These are phyloP conservation scores for Termitomyces sp. DNA, from an alignment of 768 basidiomycete genomes.

Conservation along the genomic window DNA sequence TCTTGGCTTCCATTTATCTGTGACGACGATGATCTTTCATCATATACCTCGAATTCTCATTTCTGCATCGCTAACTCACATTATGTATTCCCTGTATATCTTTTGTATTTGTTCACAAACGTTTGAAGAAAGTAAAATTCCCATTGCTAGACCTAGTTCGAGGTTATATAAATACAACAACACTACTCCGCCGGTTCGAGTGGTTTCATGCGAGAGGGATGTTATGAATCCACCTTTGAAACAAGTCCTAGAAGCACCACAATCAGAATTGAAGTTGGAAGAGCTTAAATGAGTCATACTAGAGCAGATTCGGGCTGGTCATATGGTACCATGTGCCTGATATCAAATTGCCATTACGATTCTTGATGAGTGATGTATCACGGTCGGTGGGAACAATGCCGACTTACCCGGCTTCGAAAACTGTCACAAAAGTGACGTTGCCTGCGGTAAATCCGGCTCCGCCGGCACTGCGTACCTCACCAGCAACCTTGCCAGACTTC, in stretches of 20 bases:
- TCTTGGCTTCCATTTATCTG: not conserved
- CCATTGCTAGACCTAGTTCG: not conserved
- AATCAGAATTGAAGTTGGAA: not conserved
- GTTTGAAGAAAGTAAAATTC: not conserved
- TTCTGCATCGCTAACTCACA: not conserved
- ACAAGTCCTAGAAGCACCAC: conserved; percentile 39
- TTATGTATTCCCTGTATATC: not conserved
- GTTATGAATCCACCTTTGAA: conserved; percentile 54
- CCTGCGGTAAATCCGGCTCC: conserved; percentile 61
- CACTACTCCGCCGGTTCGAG: not conserved
- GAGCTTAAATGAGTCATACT: conserved; percentile 34
- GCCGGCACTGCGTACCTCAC: conserved; percentile 67
- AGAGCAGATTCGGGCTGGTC: conserved; percentile 87
- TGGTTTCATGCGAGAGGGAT: conserved; percentile 32
- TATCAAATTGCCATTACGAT: conserved; percentile 2
- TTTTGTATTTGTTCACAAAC: not conserved
- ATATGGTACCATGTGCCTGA: conserved; percentile 83
- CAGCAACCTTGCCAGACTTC: conserved; percentile 48
- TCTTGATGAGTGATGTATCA: not conserved
- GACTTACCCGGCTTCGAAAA: conserved; percentile 76
- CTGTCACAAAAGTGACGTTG: conserved; percentile 77
- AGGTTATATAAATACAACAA: not conserved
- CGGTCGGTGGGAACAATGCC: not conserved
- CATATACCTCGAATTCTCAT: not conserved
- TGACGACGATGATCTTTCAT: not conserved